Evolutionary conservation across 352 stramenopile species (phyloP).

Genomic region (Globisporangium nagaii): DNA sequence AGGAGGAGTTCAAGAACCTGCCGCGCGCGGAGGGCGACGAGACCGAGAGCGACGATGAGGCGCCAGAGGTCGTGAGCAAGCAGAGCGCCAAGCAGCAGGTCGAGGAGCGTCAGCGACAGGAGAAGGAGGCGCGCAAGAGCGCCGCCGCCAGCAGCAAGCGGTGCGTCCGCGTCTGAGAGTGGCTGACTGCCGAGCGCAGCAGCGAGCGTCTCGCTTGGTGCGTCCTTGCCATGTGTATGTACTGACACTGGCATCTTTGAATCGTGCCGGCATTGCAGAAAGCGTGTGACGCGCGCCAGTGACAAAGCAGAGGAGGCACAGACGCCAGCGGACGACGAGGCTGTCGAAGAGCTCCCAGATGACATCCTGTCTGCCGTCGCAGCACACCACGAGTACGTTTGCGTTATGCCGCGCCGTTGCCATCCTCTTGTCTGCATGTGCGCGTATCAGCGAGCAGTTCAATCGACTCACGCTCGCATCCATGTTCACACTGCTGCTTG

Average conservation of each 20-base stretch:
- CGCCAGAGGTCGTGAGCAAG: constrained; percentile 75
- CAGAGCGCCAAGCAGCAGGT: constrained; percentile 52
- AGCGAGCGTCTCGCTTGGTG: no score
- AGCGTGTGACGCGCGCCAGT: constrained; percentile 19
- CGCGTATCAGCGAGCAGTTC: no score
- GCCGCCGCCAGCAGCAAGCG: constrained; percentile 33
- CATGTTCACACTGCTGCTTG: background rate
- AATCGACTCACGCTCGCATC: background rate
- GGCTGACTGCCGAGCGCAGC: no score
- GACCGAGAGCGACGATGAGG: constrained; percentile 56
- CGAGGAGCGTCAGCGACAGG: constrained; percentile 37
- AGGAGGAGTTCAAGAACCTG: constrained; percentile 19
- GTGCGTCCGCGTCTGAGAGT: no score
- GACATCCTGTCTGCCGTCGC: constrained; percentile 66
- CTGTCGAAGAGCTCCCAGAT: constrained; percentile 41
- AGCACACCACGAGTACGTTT: constrained; percentile 52
- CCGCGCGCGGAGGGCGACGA: constrained; percentile 16
- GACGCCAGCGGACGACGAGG: constrained; percentile 16
- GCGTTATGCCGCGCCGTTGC: background rate
- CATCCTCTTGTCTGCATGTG: no score
- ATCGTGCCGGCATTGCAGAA: constrained; percentile 26
- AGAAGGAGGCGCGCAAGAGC: constrained; percentile 40
- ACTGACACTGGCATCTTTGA: no score
- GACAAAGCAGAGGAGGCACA: constrained; percentile 8
- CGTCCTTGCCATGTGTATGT: no score